Base-by-base conservation (phyloP, 257 asterid species). In the Catharanthus roseus region DNA sequence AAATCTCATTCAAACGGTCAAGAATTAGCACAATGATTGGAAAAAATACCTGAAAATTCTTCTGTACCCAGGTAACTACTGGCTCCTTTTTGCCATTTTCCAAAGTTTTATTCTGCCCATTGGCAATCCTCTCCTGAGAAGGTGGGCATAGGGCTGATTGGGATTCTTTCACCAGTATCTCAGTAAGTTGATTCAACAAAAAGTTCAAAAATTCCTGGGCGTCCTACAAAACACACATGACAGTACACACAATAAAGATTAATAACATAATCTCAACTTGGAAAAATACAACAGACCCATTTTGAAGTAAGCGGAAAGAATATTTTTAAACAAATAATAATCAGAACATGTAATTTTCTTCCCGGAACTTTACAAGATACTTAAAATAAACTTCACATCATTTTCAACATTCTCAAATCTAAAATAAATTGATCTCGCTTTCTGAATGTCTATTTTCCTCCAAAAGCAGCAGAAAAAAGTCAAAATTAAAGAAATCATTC, bases 121-220 rank as follows among this genome's bases (percentile, higher is more conserved):
- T 84, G 44, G 78, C 81, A 42, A 64, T 75, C 71, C 70, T 76
- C 72, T 73, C 87, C 64, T 66, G 75, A 57, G 89, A 74, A 29
- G 69, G 77, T 56, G 68, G 71, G 70, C 68, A 77, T 69, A 86
- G 83, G 33, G 73, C 81, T 70, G 85, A 85, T 60, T 70, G 83
- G 51, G 90, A 80, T 73, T 92, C 96, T 86, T 88, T 92, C 89
- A 89, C 96, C 85, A 92, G 80, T 80, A 85, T 90, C 62, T 92
- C 98, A 67, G 86, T 95, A 34, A 92, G 93, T 75, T 89, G 88
- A 82, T 92, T 92, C 16, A 92, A 84, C 82, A 90, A 75, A 78
- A 80, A 92, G 86, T 92, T 92, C 84, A 92, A 78, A 76, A 92
- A 92, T 75, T 92, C 98, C 78, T 92, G 98, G 63, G 98, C 98